Percentiles rank a stretch among this genome's conserved stretches.
Evolutionary conservation across 257 asterid species (phyloP).

Genomic region (Verbascum thapsus): DNA sequence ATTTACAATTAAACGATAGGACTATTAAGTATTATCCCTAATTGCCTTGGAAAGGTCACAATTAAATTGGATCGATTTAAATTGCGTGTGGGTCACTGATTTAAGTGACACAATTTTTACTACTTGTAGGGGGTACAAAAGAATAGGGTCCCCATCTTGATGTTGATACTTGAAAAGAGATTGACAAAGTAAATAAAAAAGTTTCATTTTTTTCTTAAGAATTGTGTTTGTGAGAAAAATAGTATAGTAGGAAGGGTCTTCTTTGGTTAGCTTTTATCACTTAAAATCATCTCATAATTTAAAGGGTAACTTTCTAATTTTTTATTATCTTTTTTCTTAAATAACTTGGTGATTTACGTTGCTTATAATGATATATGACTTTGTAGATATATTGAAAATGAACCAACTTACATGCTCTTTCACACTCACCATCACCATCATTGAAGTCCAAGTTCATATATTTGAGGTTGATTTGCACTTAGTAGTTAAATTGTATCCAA

Average conservation of each 20-base stretch:
- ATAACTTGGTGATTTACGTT: slow-evolving; percentile 26
- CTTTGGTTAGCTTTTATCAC: neutral
- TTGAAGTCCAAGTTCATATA: slow-evolving; percentile 19
- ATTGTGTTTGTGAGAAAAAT: slow-evolving; percentile 14
- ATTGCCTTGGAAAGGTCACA: slow-evolving; percentile 22
- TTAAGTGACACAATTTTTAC: slow-evolving; percentile 28
- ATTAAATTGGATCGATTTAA: slow-evolving; percentile 21
- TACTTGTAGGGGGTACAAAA: slow-evolving; percentile 35
- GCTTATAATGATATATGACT: slow-evolving; percentile 29
- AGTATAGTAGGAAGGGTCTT: neutral
- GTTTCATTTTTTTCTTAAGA: slow-evolving; percentile 4
- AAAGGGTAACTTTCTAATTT: slow-evolving; percentile 21
- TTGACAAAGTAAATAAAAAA: neutral
- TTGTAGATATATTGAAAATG: slow-evolving; percentile 31
- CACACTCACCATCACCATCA: slow-evolving; percentile 30
- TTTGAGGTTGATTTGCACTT: slow-evolving; percentile 28
- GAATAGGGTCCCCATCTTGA: slow-evolving; percentile 39
- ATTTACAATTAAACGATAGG: too few species aligned
- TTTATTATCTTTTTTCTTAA: slow-evolving; percentile 31
- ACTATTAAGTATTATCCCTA: slow-evolving; percentile 10
- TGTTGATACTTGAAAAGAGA: slow-evolving; percentile 31
- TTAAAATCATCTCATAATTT: slow-evolving; percentile 27
- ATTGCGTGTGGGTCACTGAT: slow-evolving; percentile 17
- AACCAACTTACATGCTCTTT: slow-evolving; percentile 41
- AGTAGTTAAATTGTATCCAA: neutral